Percentiles rank a stretch among this genome's conserved stretches.
These are phyloP conservation scores for Penicillium sp. DNA, from an alignment of 2,329 filamentous ascomycete genomes.

Conservation along the genomic window DNA sequence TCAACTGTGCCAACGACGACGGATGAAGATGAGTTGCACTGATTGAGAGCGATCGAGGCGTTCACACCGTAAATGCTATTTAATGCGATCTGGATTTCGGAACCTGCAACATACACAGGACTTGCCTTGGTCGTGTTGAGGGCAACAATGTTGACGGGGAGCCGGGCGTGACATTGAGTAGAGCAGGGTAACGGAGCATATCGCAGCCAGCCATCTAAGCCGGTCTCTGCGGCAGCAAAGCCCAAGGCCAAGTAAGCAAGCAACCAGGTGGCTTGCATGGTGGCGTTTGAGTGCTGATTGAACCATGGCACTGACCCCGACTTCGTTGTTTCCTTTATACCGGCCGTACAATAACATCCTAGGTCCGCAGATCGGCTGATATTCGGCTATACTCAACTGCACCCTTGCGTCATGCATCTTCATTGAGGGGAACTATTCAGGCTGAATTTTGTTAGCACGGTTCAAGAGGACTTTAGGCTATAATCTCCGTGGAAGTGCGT, in stretches of 20 bases:
- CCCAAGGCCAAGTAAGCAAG: slow-evolving; percentile 8
- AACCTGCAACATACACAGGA: slow-evolving; percentile 60
- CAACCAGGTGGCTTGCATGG: neutral
- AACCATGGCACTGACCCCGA: neutral
- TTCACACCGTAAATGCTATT: slow-evolving; percentile 56
- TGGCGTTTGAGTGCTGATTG: neutral
- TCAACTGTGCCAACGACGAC: slow-evolving; percentile 34
- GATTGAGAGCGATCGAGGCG: slow-evolving; percentile 34
- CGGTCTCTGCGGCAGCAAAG: slow-evolving; percentile 55
- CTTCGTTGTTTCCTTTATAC: neutral
- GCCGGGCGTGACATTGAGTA: slow-evolving; percentile 34
- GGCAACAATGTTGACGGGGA: slow-evolving; percentile 53
- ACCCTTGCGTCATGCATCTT: neutral
- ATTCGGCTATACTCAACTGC: neutral
- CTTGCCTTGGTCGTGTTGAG: slow-evolving; percentile 56
- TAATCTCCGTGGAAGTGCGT: neutral
- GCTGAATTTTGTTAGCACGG: neutral
- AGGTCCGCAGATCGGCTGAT: neutral
- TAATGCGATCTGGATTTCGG: slow-evolving; percentile 61
- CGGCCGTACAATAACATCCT: neutral
- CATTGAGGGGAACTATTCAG: neutral
- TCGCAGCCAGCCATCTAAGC: slow-evolving; percentile 63
- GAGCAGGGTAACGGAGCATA: slow-evolving; percentile 57
- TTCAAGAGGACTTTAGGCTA: neutral
- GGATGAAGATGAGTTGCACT: slow-evolving; percentile 19